phyloP scores from a whole-genome alignment of 495 filamentous ascomycete genomes.

The Glonium stellatum region DNA sequence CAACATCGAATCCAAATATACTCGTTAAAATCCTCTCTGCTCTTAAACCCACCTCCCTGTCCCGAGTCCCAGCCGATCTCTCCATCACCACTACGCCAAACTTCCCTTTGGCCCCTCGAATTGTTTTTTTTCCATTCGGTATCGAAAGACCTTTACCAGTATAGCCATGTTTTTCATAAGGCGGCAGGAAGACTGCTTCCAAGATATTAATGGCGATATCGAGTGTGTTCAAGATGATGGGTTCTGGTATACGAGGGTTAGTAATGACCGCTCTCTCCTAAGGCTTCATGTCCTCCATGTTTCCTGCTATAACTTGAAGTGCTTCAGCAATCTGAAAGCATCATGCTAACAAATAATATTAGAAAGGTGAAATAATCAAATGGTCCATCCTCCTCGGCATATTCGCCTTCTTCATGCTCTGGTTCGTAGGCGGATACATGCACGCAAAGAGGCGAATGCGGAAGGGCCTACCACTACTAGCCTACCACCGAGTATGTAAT shows the following conservation, averaged over 20 bases:
- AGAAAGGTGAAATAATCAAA: conserved; percentile 59
- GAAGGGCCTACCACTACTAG: conserved; percentile 53
- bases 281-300: neutral
- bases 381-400: conserved; percentile 53
- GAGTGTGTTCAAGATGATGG: neutral
- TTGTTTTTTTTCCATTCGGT: neutral
- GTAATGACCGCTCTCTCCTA: neutral
- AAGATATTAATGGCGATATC: conserved; percentile 1
- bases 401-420: conserved; percentile 48
- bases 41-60: neutral
- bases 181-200: neutral
- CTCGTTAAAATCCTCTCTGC: neutral
- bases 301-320: no score
- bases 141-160: neutral
- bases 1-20: neutral
- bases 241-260: conserved; percentile 1
- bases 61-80: neutral
- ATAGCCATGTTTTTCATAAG: neutral
- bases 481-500: conserved; percentile 56
- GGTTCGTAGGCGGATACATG: conserved; percentile 52
- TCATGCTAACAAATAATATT: conserved; percentile 6
- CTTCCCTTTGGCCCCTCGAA: neutral
- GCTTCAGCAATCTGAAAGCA: no score
- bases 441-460: conserved; percentile 61
- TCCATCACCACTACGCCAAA: neutral